Evolutionary conservation across 2,329 filamentous ascomycete genomes (phyloP).

Genomic region (Cylindrodendrum hubeiense): DNA sequence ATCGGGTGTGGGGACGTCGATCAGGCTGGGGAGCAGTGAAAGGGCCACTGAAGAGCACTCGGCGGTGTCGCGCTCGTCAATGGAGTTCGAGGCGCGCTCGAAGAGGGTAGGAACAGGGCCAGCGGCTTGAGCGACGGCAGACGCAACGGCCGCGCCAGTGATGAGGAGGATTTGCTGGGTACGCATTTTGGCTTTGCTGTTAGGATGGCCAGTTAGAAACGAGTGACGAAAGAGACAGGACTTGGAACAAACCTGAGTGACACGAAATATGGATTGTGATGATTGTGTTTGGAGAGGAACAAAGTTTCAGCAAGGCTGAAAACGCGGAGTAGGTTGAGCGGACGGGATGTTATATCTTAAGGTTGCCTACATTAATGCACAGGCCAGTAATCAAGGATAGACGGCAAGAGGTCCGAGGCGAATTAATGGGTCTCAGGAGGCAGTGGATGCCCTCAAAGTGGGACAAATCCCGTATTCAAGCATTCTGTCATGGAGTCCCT

Average conservation of each 20-base stretch:
- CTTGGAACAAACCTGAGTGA: not conserved
- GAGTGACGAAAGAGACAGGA: not conserved
- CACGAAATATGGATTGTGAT: not conserved
- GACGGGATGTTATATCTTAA: too few relatives aligned
- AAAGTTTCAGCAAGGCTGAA: too few relatives aligned
- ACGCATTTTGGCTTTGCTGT: conserved; percentile 2
- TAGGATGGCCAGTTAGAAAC: not conserved
- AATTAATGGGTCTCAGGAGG: not conserved
- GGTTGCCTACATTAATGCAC: too few relatives aligned
- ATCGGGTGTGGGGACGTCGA: conserved; percentile 36
- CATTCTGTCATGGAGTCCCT: not conserved
- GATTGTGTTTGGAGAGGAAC: not conserved
- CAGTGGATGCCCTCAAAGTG: not conserved
- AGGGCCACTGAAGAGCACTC: conserved; percentile 36
- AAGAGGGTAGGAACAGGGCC: not conserved
- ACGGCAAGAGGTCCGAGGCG: not conserved
- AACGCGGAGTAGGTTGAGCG: too few relatives aligned
- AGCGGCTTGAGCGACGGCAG: conserved; percentile 14
- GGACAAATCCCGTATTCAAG: not conserved
- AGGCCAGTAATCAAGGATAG: too few relatives aligned
- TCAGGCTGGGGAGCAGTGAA: conserved; percentile 34
- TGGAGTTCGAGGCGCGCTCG: not conserved
- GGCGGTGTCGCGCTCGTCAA: conserved; percentile 35
- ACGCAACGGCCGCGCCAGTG: conserved; percentile 19
- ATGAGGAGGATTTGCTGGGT: conserved; percentile 20